Percentiles rank a stretch among this genome's conserved stretches.
Conservation (phyloP, 2,329 filamentous ascomycete genomes). For the Aspergillus sp. region DNA sequence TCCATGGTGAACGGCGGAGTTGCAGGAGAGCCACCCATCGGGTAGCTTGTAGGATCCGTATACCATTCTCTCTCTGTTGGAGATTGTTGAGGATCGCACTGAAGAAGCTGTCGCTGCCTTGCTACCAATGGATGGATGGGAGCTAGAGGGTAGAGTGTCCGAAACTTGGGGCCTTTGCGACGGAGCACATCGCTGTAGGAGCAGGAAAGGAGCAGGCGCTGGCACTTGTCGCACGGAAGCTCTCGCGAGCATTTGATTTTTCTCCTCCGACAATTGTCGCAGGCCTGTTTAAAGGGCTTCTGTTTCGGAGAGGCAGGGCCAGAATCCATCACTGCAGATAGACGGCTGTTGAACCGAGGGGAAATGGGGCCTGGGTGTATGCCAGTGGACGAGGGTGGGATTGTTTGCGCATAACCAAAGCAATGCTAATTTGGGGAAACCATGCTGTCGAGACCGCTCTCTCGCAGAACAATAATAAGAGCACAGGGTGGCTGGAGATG, state of each 20-base stretch:
- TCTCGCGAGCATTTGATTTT: conserved; percentile 46
- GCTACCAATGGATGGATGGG: conserved; percentile 34
- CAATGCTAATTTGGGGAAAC: background rate
- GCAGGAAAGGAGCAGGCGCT: conserved; percentile 37
- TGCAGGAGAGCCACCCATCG: conserved; percentile 24
- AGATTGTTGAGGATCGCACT: conserved; percentile 15
- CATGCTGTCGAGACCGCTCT: background rate
- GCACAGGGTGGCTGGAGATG: background rate
- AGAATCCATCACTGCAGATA: conserved; percentile 22
- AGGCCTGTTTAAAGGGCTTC: conserved; percentile 36
- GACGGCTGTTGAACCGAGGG: too few species aligned
- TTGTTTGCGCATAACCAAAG: background rate
- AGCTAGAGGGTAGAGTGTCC: conserved; percentile 39
- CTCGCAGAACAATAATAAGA: background rate
- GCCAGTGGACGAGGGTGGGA: background rate
- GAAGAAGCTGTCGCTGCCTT: conserved; percentile 18
- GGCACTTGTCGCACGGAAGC: conserved; percentile 43
- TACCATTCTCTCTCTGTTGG: conserved; percentile 21
- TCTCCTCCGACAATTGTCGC: conserved; percentile 42
- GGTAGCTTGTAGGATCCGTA: conserved; percentile 18
- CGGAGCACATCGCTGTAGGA: conserved; percentile 41
- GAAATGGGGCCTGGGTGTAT: background rate
- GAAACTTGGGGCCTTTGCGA: conserved; percentile 41
- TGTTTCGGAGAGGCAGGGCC: conserved; percentile 17
- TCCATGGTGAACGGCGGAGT: conserved; percentile 26